Evolutionary conservation across 306 rosid genomes (phyloP), one percentile per base, ranked within the genome.

Genomic region (Cajanus cajan): DNA sequence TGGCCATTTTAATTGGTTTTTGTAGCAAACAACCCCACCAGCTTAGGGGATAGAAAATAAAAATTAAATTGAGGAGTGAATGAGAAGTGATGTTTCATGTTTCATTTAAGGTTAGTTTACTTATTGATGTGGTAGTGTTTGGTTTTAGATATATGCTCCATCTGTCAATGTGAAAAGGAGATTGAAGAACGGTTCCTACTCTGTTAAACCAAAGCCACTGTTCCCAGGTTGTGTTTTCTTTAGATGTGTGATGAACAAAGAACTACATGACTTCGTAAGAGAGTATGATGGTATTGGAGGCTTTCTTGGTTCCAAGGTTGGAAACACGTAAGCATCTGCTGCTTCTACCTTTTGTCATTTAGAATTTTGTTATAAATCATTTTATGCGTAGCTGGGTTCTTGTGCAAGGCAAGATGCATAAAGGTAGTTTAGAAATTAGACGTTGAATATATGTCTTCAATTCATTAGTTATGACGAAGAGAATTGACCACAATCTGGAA

Each of bases 251-350:
- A 58, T 93, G 91, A 92, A 91, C 87, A 91, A 91, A 81, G 96
- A 89, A 73, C 67, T 93, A 39, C 99, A 95, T 73, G 99, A 95
- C 82, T 93, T 82, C 74, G 79, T 93, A 71, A 83, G 84, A 71
- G 99, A 95, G 57, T 83, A 78, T 65, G 87, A 85, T 64, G 95
- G 99, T 65, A 81, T 93, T 83, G 96, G 97, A 76, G 99, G 98
- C 71, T 95, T 91, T 82, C 54, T 93, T 77, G 97, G 98, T 76
- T 80, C 94, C 36, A 81, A 51, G 88, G 96, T 91, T 33, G 99
- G 99, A 82, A 92, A 87, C 82, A 91, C 87, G 96, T 95, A 89
- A 90, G 98, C 89, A 34, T 66, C 67, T 47, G 16, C 25, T 24
- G 45, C 71, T 45, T 36, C 8, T 8, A 3, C 15, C 45, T n/a